Evolutionary conservation across 148 eudicot genomes (phyloP), one percentile per base, ranked within the genome.

Genomic region (Oxyria digyna): DNA sequence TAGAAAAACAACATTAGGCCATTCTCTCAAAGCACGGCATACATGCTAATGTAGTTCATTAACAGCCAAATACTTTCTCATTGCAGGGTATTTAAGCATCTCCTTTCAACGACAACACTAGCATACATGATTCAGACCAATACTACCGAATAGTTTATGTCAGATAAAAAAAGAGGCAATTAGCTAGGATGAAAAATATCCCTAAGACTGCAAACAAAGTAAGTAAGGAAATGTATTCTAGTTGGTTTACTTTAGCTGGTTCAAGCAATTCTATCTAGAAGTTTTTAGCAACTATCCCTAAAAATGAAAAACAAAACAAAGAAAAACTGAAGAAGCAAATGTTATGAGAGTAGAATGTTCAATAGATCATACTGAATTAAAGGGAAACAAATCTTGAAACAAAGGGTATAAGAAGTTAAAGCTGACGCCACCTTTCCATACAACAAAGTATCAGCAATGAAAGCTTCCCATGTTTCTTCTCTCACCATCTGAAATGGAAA

Each of bases 401-500:
- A 52, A 57, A 57, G 37, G 20, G 37, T 27, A 49, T 57, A 76
- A 49, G 17, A 67, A 37, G 48, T 38, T 66, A 38, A 14, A 21
- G 63, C 62, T 12, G 37, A 49, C 43, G 67, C 42, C 24, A 91
- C 99, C 99, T 94, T 91, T 14, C 87, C 96, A 26, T 73, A 94
- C 63, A 94, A 77, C 66, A 94, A 72, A 49, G 81, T 72, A 72
- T 94, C 89, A 65, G 87, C 83, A 57, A 84, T 74, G 78, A 91
- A 87, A 45, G 83, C 87, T 71, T 94, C 99, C 92, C 89, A 87
- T 29, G 90, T 83, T 82, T 91, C 99, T 71, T 80, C 85, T 74
- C 79, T 90, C 72, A 91, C 91, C 81, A 87, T 71, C 98, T 94
- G 78, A 23, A 55, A 27, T 27, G 27, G 37, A 74, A 52, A 46